Conservation (phyloP, 73 alveolate genomes). For the Paramecium tetraurelia region DNA sequence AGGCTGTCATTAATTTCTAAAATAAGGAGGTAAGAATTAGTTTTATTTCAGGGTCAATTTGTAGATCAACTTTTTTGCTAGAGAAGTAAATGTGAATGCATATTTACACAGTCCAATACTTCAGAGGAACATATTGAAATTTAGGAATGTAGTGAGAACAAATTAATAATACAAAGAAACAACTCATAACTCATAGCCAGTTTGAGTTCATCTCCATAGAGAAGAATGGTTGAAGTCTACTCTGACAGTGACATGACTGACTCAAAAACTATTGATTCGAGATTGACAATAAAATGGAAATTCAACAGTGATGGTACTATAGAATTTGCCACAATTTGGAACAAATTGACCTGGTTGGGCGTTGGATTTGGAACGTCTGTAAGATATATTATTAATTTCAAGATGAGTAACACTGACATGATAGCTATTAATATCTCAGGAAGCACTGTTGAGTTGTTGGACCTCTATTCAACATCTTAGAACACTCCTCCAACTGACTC, state of each 20-base stretch:
- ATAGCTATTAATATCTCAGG: not conserved
- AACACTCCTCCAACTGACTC: not conserved
- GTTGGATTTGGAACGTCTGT: conserved; percentile 5
- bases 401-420: conserved; percentile 43
- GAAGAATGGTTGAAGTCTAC: not conserved
- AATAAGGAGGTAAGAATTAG: not conserved
- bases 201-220: not conserved
- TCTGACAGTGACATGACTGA: not conserved
- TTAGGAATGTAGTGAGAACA: not conserved
- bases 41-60: not conserved
- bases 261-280: not conserved
- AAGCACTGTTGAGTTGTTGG: not conserved
- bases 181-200: not conserved
- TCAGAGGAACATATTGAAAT: not conserved
- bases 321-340: conserved; percentile 10
- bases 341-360: conserved; percentile 12
- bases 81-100: not conserved
- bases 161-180: not conserved
- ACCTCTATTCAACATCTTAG: not conserved
- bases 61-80: not conserved
- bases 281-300: conserved; percentile 15
- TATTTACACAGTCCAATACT: not conserved
- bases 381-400: not conserved
- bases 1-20: not conserved
- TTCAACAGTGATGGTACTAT: conserved; percentile 19